Evolutionary conservation across 805 yeast species (phyloP).

Genomic region (Ogataea methylovora): DNA sequence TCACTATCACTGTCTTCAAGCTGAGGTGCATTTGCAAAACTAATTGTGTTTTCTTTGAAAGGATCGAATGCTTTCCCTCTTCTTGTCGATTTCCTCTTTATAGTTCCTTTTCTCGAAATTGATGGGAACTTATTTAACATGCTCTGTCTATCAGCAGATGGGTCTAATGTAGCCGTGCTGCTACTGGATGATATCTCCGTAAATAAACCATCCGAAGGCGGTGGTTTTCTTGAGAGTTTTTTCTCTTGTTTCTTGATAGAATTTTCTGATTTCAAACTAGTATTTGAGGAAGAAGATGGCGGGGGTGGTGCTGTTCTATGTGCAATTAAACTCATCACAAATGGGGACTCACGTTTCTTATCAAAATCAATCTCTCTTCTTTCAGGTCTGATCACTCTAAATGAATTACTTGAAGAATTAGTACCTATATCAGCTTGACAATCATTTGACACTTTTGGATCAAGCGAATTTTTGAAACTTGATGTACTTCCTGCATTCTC

Average conservation of each 20-base stretch:
- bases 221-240: constrained; percentile 13
- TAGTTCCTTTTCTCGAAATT: constrained; percentile 6
- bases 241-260: neutral
- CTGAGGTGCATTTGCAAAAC: constrained; percentile 69
- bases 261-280: constrained; percentile 1
- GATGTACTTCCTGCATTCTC: no score
- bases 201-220: constrained; percentile 12
- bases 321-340: constrained; percentile 54
- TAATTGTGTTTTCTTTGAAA: constrained; percentile 63
- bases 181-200: constrained; percentile 4
- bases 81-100: constrained; percentile 2
- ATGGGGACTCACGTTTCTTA: constrained; percentile 70
- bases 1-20: constrained; percentile 27
- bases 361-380: constrained; percentile 76
- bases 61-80: constrained; percentile 28
- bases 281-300: constrained; percentile 25
- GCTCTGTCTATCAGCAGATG: constrained; percentile 2
- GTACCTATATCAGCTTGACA: neutral
- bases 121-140: constrained; percentile 6
- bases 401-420: constrained; percentile 29
- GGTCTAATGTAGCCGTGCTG: constrained; percentile 2
- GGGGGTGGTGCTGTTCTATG: constrained; percentile 69
- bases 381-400: constrained; percentile 61
- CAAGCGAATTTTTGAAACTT: no score
- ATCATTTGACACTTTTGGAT: neutral